A percentile compares a stretch with the other conserved stretches of the same genome.
phyloP scores from a whole-genome alignment of 2,329 filamentous ascomycete genomes.

The Samsoniella hepiali region DNA sequence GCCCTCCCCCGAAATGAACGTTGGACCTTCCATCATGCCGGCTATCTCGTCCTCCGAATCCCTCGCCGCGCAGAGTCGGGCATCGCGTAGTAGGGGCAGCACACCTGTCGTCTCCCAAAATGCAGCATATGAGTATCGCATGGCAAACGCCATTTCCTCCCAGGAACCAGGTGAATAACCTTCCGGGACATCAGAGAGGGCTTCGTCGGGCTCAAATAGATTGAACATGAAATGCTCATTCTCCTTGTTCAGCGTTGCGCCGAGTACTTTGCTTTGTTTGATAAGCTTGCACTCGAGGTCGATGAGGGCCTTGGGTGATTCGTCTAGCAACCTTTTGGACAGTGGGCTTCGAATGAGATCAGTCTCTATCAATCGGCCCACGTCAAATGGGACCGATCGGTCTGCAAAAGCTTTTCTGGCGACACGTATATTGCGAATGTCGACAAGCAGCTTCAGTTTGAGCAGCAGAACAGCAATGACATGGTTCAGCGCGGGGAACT shows the following conservation, averaged over 20 bases:
- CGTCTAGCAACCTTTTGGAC: neutral
- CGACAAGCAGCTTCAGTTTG: neutral
- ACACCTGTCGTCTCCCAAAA: neutral
- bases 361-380: neutral
- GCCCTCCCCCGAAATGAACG: too few relatives aligned
- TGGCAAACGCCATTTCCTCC: neutral
- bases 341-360: neutral
- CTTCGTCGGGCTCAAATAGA: neutral
- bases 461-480: neutral
- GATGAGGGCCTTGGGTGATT: neutral
- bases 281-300: neutral
- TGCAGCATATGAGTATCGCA: neutral
- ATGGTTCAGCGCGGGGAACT: neutral
- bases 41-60: neutral
- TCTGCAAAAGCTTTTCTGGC: neutral
- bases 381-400: neutral
- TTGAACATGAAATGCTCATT: neutral
- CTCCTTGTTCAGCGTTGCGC: neutral
- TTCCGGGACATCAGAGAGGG: neutral
- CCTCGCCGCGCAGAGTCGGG: neutral
- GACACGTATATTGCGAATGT: neutral
- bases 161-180: neutral
- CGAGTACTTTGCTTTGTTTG: neutral
- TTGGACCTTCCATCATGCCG: too few relatives aligned
- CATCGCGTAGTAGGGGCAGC: neutral